Conservation (phyloP, 257 asterid species). For the Ajuga chamaepitys region DNA sequence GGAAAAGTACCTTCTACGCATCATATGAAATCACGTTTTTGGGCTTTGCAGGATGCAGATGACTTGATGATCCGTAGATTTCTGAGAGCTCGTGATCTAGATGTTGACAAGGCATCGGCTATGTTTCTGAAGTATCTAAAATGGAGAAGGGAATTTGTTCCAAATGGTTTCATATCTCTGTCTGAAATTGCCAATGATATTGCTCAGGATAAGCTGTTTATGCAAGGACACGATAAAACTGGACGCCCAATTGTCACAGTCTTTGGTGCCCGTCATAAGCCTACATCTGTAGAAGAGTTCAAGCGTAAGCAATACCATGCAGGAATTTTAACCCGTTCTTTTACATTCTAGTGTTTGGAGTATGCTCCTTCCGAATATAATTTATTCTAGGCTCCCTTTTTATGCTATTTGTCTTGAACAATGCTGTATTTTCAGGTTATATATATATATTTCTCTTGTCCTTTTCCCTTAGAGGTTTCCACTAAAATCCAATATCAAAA, state of each 20-base stretch:
- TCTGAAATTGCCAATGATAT: conserved; percentile 52
- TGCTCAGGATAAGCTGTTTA: conserved; percentile 60
- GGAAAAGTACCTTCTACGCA: background rate
- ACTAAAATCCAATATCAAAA: background rate
- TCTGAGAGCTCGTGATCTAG: conserved; percentile 86
- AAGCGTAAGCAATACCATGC: conserved; percentile 44
- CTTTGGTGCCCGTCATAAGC: conserved; percentile 65
- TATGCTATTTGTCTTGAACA: background rate
- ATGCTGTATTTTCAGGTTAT: background rate
- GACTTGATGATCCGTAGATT: conserved; percentile 78
- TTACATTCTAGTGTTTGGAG: background rate
- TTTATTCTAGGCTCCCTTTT: background rate
- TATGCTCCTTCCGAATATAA: background rate
- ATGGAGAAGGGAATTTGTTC: conserved; percentile 75
- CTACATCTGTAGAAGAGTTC: conserved; percentile 58
- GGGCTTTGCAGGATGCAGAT: conserved; percentile 54
- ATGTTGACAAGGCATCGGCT: conserved; percentile 73
- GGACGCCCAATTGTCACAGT: conserved; percentile 68
- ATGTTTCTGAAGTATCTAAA: conserved; percentile 63
- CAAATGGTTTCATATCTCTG: conserved; percentile 45
- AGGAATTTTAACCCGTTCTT: background rate
- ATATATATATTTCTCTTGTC: no score
- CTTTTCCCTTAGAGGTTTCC: background rate
- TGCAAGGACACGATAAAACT: conserved; percentile 78
- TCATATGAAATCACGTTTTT: background rate